Conservation (phyloP, 1,284 basidiomycete species). For the Xanthoconium separans region DNA sequence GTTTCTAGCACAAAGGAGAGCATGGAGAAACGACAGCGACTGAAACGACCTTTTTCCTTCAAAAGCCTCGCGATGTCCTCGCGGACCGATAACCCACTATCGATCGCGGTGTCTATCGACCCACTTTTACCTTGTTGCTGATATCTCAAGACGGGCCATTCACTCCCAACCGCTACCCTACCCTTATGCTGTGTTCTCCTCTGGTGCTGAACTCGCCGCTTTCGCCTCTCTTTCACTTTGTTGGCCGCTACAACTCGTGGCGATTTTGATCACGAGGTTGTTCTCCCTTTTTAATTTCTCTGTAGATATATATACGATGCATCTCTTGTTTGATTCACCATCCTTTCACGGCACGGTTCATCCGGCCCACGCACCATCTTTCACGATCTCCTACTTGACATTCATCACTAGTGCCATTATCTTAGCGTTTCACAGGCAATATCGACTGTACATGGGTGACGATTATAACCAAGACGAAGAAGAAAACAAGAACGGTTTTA, state of each 20-base stretch:
- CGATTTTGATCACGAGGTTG: too few species aligned
- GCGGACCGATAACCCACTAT: constrained; percentile 11
- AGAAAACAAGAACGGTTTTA: constrained; percentile 3
- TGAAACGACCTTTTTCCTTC: constrained; percentile 2
- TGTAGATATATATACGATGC: constrained; percentile 17
- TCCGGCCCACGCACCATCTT: constrained; percentile 10
- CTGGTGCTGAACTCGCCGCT: not conserved
- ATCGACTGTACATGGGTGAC: constrained; percentile 13
- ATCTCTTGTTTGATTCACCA: not conserved
- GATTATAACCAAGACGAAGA: not conserved
- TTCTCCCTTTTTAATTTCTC: not conserved
- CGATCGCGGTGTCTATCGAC: too few species aligned
- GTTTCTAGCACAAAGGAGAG: not conserved
- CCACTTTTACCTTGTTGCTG: not conserved
- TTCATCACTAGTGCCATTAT: constrained; percentile 3
- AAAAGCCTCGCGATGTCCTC: constrained; percentile 17
- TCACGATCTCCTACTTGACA: constrained; percentile 7
- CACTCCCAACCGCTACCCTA: not conserved
- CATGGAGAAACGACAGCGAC: not conserved
- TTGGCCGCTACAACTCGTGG: too few species aligned
- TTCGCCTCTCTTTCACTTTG: not conserved
- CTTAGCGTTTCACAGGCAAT: not conserved
- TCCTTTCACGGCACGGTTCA: not conserved
- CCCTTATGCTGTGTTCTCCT: not conserved
- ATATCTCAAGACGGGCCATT: not conserved